Evolutionary conservation across 495 filamentous ascomycete genomes (phyloP).

Genomic region (Hypoxylon intermedium): DNA sequence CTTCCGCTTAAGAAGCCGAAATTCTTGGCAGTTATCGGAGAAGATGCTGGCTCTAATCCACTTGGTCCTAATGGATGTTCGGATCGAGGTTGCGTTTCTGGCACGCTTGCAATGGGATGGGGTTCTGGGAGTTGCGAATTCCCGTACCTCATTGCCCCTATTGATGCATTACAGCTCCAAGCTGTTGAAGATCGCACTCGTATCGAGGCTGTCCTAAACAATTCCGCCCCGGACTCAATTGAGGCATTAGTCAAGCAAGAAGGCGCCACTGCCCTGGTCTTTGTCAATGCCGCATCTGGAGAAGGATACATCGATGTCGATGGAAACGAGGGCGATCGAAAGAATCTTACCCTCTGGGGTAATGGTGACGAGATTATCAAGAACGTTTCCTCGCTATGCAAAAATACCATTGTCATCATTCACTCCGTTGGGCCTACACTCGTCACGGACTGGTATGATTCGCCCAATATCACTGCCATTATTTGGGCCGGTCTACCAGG

Average conservation of each 20-base stretch:
- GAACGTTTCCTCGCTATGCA: slow-evolving; percentile 75
- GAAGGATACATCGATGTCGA: slow-evolving; percentile 88
- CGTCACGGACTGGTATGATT: slow-evolving; percentile 75
- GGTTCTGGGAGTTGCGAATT: slow-evolving; percentile 89
- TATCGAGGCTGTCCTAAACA: slow-evolving; percentile 77
- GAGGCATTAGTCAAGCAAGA: slow-evolving; percentile 69
- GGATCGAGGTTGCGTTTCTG: slow-evolving; percentile 84
- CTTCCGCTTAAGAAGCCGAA: slow-evolving; percentile 80
- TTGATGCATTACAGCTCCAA: slow-evolving; percentile 81
- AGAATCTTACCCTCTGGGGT: slow-evolving; percentile 90
- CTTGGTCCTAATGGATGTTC: slow-evolving; percentile 84
- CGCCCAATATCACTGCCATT: slow-evolving; percentile 93
- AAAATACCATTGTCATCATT: slow-evolving; percentile 93
- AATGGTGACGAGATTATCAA: slow-evolving; percentile 80
- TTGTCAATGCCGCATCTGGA: slow-evolving; percentile 86
- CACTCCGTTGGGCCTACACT: slow-evolving; percentile 85
- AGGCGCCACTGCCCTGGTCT: slow-evolving; percentile 76
- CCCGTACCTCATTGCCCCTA: slow-evolving; percentile 88
- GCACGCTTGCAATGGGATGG: slow-evolving; percentile 94
- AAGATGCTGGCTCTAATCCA: slow-evolving; percentile 80
- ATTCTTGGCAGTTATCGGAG: slow-evolving; percentile 81
- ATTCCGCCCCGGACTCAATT: slow-evolving; percentile 67
- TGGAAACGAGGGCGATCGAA: slow-evolving; percentile 86
- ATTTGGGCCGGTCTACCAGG: slow-evolving; percentile 93
- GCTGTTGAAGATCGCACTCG: slow-evolving; percentile 65